These are phyloP conservation scores for Penicillium atrosanguineum DNA, from an alignment of 495 filamentous ascomycete genomes.

Conservation along the genomic window DNA sequence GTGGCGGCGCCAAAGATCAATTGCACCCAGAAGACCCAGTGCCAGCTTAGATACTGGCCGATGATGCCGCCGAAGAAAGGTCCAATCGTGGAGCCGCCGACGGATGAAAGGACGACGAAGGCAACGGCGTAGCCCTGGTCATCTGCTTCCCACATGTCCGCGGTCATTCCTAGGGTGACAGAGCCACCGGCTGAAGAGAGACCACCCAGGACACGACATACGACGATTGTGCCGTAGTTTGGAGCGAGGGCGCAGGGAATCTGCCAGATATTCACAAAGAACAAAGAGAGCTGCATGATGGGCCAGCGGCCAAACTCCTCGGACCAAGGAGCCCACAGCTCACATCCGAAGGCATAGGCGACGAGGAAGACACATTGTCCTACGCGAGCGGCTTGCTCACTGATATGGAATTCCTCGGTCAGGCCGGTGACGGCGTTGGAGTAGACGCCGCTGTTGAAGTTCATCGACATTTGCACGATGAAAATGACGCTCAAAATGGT, in stretches of 20 bases:
- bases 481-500: conserved; percentile 71
- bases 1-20: conserved; percentile 69
- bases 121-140: conserved; percentile 66
- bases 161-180: conserved; percentile 80
- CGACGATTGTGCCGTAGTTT: conserved; percentile 66
- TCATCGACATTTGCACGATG: conserved; percentile 78
- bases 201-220: conserved; percentile 65
- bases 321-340: conserved; percentile 80
- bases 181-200: conserved; percentile 73
- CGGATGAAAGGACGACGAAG: conserved; percentile 72
- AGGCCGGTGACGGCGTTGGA: conserved; percentile 62
- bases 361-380: conserved; percentile 72
- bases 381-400: conserved; percentile 59
- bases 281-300: conserved; percentile 66
- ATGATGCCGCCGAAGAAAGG: conserved; percentile 79
- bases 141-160: conserved; percentile 74
- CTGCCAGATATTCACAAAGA: conserved; percentile 73
- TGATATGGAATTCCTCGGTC: conserved; percentile 60
- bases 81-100: conserved; percentile 72
- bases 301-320: conserved; percentile 77
- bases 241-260: conserved; percentile 68
- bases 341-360: conserved; percentile 74
- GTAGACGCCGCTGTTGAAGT: conserved; percentile 77
- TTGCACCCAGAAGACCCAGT: conserved; percentile 80
- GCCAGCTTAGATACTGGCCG: conserved; percentile 63